Evolutionary conservation across 805 yeast genomes (phyloP).

Genomic region (Metschnikowia sp.): DNA sequence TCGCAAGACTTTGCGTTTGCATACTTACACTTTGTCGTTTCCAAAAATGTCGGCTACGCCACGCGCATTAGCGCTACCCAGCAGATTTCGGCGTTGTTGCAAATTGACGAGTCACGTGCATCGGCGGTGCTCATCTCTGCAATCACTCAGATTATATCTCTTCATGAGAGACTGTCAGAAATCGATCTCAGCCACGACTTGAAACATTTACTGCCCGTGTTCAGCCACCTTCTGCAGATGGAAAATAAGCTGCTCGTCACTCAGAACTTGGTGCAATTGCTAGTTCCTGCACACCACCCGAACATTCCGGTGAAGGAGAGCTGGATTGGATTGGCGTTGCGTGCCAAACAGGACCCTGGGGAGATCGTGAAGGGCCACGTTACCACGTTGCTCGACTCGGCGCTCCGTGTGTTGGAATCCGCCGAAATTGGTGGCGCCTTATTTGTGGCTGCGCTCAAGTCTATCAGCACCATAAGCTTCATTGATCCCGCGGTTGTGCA

Average conservation of each 20-base stretch:
- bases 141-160: constrained; percentile 26
- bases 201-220: constrained; percentile 23
- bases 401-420: constrained; percentile 16
- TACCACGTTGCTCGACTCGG: constrained; percentile 20
- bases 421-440: constrained; percentile 39
- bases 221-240: constrained; percentile 25
- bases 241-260: constrained; percentile 15
- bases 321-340: constrained; percentile 76
- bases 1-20: constrained; percentile 39
- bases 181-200: constrained; percentile 16
- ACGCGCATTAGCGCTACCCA: constrained; percentile 33
- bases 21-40: constrained; percentile 46
- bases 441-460: constrained; percentile 44
- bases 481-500: constrained; percentile 56
- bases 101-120: constrained; percentile 19
- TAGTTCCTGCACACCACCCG: constrained; percentile 29
- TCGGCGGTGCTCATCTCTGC: constrained; percentile 46
- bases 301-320: constrained; percentile 42
- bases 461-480: constrained; percentile 47
- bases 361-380: constrained; percentile 46
- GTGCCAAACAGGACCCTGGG: constrained; percentile 47
- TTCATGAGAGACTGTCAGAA: constrained; percentile 13
- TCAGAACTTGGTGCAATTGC: constrained; percentile 21
- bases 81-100: constrained; percentile 30
- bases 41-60: constrained; percentile 34